Evolutionary conservation across 495 filamentous ascomycete genomes (phyloP), one percentile per base, ranked within the genome.

Genomic region (Neurospora pannonica): DNA sequence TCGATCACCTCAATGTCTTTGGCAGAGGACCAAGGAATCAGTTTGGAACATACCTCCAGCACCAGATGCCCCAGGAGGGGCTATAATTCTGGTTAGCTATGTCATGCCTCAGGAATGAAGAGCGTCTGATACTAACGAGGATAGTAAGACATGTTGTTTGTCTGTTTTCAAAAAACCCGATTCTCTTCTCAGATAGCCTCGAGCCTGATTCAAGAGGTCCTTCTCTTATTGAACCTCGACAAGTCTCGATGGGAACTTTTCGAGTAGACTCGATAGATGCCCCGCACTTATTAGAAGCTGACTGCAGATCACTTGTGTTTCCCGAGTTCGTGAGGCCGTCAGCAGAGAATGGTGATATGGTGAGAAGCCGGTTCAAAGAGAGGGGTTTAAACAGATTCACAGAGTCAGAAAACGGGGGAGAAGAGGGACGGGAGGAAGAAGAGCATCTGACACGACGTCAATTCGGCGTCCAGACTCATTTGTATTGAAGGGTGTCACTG

Each of bases 91-190:
- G 15, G 71, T 71, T 43, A 73, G 70, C 37, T 43, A 36, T 19
- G 5, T 7, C 7, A 36, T 73, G 38, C 17, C 13, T 10, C 39
- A 42, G 9, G 21, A 9, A 60, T 2, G 42, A 39, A 24, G 38
- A 28, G n/a, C 28, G 54, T 71, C 5, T 5, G 36, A 43, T 4
- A 80, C 80, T 80, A 54, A 81, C 80, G 80, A 62, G 80, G 80
- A 75, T 81, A 81, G 75, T 81, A 81, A 3, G 80, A 80, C 80
- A 81, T 81, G 1, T 73, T 74, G 60, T 28, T 38, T 60, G 21
- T 34, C 15, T 34, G 54, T 67, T 17, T 34, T 7, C 34, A 15
- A 3, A 34, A 34, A 15, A 8, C 28, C 8, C 21, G 15, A 34
- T 17, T 34, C 15, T 67, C 6, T 67, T 60, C 5, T 60, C 54